A percentile compares a stretch with the other conserved stretches of the same genome.
phyloP scores from a whole-genome alignment of 208 protist species.

The Novymonas esmeraldas region DNA sequence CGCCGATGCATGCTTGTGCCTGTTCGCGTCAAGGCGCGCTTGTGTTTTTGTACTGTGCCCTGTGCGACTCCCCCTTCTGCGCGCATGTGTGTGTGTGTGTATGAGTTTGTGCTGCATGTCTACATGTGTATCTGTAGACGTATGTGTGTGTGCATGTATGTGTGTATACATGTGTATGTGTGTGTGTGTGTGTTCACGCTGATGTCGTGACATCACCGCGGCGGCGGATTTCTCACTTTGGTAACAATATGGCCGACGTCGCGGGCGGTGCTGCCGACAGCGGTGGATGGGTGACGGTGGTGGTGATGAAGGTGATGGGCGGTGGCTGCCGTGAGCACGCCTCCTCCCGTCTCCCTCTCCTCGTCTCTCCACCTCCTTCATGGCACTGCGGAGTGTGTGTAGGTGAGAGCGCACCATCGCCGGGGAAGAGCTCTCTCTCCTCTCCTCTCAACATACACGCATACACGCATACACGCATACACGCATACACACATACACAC shows the following conservation, averaged over 20 bases:
- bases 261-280: not conserved
- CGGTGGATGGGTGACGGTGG: no score
- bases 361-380: no score
- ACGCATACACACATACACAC: not conserved
- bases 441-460: not conserved
- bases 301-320: no score
- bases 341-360: no score
- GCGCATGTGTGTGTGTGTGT: constrained; percentile 4
- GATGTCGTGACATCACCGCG: no score
- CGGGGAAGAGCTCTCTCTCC: no score
- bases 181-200: not conserved
- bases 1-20: no score
- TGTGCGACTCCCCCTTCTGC: not conserved
- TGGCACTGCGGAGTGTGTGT: no score
- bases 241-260: constrained; percentile 35
- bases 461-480: not conserved
- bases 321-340: no score
- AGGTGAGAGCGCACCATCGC: no score
- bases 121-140: not conserved
- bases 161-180: not conserved
- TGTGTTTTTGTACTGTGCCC: no score
- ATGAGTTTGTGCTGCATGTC: not conserved
- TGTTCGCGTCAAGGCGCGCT: no score
- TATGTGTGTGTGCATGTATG: not conserved
- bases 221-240: constrained; percentile 39